Evolutionary conservation across 1,284 basidiomycete genomes (phyloP).

Genomic region (Golubevia pallescens): DNA sequence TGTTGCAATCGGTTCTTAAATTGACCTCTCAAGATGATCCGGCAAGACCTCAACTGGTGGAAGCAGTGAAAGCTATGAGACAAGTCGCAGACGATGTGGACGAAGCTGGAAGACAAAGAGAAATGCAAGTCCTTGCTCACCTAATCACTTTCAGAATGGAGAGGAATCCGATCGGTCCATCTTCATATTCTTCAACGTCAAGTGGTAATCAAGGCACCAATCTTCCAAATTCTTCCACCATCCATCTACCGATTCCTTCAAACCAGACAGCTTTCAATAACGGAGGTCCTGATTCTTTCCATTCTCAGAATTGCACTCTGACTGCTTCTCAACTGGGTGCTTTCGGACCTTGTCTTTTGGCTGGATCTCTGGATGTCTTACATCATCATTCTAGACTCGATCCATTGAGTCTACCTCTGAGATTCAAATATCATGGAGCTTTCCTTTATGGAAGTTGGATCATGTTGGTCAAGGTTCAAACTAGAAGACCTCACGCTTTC

Average conservation of each 20-base stretch:
- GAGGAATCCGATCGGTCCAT: conserved; percentile 13
- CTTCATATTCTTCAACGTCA: not conserved
- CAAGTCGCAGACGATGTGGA: conserved; percentile 50
- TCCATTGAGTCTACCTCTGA: conserved; percentile 50
- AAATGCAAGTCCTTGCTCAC: conserved; percentile 46
- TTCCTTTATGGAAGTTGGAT: conserved; percentile 52
- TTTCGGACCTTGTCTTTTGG: conserved; percentile 44
- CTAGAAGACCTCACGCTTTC: conserved; percentile 39
- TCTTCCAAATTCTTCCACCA: no score
- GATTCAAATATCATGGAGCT: conserved; percentile 56
- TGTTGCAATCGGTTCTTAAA: conserved; percentile 52
- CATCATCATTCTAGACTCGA: conserved; percentile 43
- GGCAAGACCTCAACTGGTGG: conserved; percentile 17
- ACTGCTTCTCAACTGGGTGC: not conserved
- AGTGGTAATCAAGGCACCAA: not conserved
- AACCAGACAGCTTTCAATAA: not conserved
- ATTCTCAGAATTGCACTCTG: not conserved
- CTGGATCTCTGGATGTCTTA: conserved; percentile 56
- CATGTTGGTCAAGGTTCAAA: conserved; percentile 48
- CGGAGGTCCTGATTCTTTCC: not conserved
- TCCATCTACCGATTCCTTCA: no score
- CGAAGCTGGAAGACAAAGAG: conserved; percentile 45
- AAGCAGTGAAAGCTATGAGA: conserved; percentile 45
- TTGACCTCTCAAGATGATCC: conserved; percentile 12
- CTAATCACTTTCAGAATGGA: conserved; percentile 50